A percentile compares a stretch with the other conserved stretches of the same genome.
Conservation (phyloP, 139 green algal genomes). For the Ostreobium quekettii region DNA sequence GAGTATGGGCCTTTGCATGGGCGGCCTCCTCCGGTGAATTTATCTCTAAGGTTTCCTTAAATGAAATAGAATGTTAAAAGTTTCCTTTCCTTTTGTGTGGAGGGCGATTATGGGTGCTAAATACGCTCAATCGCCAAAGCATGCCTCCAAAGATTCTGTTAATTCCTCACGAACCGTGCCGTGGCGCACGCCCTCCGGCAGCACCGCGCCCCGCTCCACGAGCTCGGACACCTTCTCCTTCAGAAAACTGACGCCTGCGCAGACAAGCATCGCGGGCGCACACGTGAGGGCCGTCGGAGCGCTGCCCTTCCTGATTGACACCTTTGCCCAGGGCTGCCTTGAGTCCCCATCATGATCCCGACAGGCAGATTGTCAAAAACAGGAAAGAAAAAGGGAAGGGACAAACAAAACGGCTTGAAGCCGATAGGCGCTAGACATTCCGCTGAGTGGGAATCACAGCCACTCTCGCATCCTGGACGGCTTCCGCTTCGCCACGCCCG, state of each 20-base stretch:
- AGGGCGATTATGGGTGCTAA: neutral
- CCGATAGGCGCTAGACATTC: too few species aligned
- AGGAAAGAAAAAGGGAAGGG: neutral
- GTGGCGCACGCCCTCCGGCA: neutral
- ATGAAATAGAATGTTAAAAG: neutral
- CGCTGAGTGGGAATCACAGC: too few species aligned
- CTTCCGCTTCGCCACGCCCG: too few species aligned
- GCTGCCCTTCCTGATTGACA: too few species aligned
- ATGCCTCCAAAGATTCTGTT: neutral
- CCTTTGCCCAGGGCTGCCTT: too few species aligned
- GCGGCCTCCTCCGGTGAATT: too few species aligned
- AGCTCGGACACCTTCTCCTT: slow-evolving; percentile 6
- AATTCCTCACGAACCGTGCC: neutral
- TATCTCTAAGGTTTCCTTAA: too few species aligned
- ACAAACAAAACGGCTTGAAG: too few species aligned
- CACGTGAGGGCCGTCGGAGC: too few species aligned
- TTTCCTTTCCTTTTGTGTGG: neutral
- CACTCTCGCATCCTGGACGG: too few species aligned
- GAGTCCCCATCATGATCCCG: neutral
- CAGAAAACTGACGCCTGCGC: slow-evolving; percentile 1
- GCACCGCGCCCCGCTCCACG: neutral
- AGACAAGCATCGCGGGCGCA: too few species aligned
- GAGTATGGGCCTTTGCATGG: neutral
- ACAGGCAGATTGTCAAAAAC: neutral
- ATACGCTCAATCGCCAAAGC: neutral